Base-by-base conservation (phyloP, 2,329 filamentous ascomycete species). In the Alternaria sp. region DNA sequence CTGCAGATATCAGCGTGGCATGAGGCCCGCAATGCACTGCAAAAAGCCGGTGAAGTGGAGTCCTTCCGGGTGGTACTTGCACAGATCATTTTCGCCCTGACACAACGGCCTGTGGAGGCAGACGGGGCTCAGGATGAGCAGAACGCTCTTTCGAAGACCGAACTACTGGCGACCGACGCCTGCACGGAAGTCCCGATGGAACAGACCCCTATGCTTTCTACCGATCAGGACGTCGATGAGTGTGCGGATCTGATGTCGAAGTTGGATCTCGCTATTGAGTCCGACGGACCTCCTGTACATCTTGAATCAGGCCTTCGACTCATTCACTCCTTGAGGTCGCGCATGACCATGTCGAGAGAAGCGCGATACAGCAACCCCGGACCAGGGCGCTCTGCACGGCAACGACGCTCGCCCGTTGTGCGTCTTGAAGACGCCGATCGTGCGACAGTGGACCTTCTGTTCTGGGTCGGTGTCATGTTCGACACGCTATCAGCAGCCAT, bases 391-490 rank as follows among this genome's bases (percentile, higher is more conserved):
- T 59, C 62, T 50, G 62, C 54, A 40, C 73, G 68, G 30, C 64
- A 62, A 46, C 57, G 66, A 21, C 67, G 61, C 7, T 52, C 61
- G n/a, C 65, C 66, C 6, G 52, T 62, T 6, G 69, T 71, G 28
- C 62, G 64, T 6, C 67, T 81, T 12, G 76, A 73, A 46, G 61
- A 69, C 26, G 76, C 80, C 17, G 77, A 84, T 72, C 75, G 77
- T 17, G 77, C 81, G 11, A 88, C 87, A 0, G 79, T 88, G 25
- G 81, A 85, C 13, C 75, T 88, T 13, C 69, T 88, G 4, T 88
- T 85, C 69, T 89, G 87, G 87, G 78, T 89, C 23, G 84, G 84
- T 0, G 79, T 88, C 47, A 88, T 88, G 86, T 86, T 87, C 52
- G 86, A 88, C 68, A 88, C 86, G 0, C 75, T 88, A 9, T 86